Conservation (phyloP, 1,284 basidiomycete genomes). For the Apiotrichum mycotoxinovorans region DNA sequence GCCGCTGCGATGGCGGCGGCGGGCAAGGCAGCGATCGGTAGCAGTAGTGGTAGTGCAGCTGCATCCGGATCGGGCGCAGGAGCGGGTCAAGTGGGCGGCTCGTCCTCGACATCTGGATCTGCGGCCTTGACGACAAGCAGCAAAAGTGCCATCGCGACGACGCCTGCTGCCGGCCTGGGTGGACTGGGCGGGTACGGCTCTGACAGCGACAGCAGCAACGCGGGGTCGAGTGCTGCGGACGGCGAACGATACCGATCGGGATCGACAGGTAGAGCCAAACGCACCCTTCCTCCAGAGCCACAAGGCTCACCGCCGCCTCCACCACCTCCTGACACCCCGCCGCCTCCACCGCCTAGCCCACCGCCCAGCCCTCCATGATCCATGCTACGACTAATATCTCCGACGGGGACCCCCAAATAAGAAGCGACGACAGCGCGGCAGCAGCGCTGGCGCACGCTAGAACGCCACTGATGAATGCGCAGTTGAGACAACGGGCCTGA, state of each 20-base stretch:
- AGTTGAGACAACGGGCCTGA: too few relatives aligned
- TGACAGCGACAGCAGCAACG: conserved; percentile 31
- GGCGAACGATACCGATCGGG: too few relatives aligned
- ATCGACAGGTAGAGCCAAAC: background rate
- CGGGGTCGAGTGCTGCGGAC: conserved; percentile 11
- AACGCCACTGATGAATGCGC: too few relatives aligned
- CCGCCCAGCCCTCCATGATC: background rate
- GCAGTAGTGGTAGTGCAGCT: background rate
- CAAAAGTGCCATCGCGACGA: background rate
- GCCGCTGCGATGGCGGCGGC: background rate
- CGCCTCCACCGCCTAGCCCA: conserved; percentile 14
- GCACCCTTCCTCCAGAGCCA: conserved; percentile 15
- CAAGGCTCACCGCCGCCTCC: conserved; percentile 11
- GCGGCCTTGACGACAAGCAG: background rate
- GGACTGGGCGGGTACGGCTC: conserved; percentile 45
- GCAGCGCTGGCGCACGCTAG: too few relatives aligned
- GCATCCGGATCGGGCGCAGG: conserved; percentile 5
- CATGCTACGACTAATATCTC: too few relatives aligned
- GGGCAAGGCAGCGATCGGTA: background rate
- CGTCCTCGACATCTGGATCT: background rate
- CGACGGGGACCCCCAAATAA: too few relatives aligned
- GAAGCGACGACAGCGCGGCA: too few relatives aligned
- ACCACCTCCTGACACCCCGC: conserved; percentile 4
- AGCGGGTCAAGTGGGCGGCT: too few relatives aligned
- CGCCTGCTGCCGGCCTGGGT: background rate